Evolutionary conservation across 257 asterid genomes (phyloP), one percentile per base, ranked within the genome.

Genomic region (Voacanga thouarsii): DNA sequence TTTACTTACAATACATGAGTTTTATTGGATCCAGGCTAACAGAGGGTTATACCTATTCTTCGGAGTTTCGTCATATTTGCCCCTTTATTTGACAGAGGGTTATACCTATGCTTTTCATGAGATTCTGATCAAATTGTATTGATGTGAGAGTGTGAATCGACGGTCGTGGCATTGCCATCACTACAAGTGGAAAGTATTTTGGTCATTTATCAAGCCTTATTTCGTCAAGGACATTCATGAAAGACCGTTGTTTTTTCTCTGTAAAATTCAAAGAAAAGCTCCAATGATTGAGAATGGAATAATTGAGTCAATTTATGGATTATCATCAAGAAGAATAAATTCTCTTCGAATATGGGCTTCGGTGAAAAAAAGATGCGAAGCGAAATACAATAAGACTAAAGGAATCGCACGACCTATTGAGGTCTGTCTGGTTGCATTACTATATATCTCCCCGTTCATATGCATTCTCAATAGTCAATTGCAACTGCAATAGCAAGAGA

Each of bases 1-100:
- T 72, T 68, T 60, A 89, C 98, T 16, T 89, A 95, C 99, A 95
- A 93, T 69, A 95, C 87, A 73, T 92, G 93, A 79, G 89, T 89
- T 91, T 95, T 98, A 39, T 94, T 93, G n/a, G 99, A 92, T 88
- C 97, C 99, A 78, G 99, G 94, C 83, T 87, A n/a, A n/a, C n/a
- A n/a, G n/a, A n/a, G n/a, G n/a, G n/a, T n/a, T n/a, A n/a, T n/a
- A n/a, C n/a, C n/a, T n/a, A n/a, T n/a, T n/a, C n/a, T n/a, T n/a
- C n/a, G n/a, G n/a, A n/a, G n/a, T n/a, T n/a, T n/a, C n/a, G n/a
- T n/a, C n/a, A n/a, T n/a, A n/a, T n/a, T n/a, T n/a, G n/a, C n/a
- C n/a, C n/a, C n/a, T n/a, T n/a, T n/a, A n/a, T n/a, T 44, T 5
- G 47, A 1, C 47, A 44, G 8, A 5, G 47, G 47, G 2, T 44